Evolutionary conservation across 2,329 filamentous ascomycete species (phyloP).

Genomic region (Trichothecium roseum): DNA sequence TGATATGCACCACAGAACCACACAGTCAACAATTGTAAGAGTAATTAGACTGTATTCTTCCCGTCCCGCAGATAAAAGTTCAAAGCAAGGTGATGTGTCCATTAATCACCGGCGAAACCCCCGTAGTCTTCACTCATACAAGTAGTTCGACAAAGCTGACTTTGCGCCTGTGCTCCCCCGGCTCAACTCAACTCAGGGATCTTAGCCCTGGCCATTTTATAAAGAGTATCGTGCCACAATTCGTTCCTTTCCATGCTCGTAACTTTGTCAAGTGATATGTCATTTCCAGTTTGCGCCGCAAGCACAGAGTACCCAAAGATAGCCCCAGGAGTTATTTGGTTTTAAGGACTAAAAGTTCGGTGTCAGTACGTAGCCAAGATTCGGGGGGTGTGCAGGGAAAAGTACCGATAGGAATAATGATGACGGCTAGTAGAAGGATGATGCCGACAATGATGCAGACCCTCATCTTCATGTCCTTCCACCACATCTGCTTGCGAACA

Average conservation of each 20-base stretch:
- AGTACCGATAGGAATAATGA: slow-evolving; percentile 84
- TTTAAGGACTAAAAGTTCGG: too few relatives aligned
- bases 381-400: background rate
- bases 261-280: too few relatives aligned
- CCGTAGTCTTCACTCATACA: slow-evolving; percentile 6
- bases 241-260: too few relatives aligned
- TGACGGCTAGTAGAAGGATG: slow-evolving; percentile 83
- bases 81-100: slow-evolving; percentile 1
- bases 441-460: slow-evolving; percentile 90
- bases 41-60: too few relatives aligned
- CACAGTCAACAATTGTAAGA: too few relatives aligned
- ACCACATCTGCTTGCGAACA: slow-evolving; percentile 98
- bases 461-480: slow-evolving; percentile 99
- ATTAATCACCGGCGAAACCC: slow-evolving; percentile 5
- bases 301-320: too few relatives aligned
- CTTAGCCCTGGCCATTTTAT: too few relatives aligned
- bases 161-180: background rate
- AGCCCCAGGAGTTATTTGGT: too few relatives aligned
- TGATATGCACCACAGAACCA: too few relatives aligned
- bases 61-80: too few relatives aligned
- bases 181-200: background rate
- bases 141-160: slow-evolving; percentile 4
- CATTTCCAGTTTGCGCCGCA: too few relatives aligned
- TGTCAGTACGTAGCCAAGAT: background rate
- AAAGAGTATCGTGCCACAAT: too few relatives aligned